Evolutionary conservation across 352 stramenopile species (phyloP).

Genomic region (Pythium dissotocum): DNA sequence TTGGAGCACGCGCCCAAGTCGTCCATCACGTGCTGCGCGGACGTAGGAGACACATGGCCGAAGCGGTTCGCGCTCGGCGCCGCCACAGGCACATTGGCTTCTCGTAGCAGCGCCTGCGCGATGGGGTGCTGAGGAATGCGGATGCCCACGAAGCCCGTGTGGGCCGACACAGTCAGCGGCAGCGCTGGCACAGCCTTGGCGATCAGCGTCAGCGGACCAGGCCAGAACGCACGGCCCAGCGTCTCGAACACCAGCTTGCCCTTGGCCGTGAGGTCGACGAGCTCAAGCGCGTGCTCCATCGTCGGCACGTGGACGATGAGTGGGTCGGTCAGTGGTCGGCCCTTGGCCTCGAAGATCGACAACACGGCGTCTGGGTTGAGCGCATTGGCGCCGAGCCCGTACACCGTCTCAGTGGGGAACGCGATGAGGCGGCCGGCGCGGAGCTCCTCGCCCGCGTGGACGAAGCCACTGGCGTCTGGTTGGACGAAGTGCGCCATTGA

Average conservation of each 20-base stretch:
- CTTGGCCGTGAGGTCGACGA: conserved; percentile 85
- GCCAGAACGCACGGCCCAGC: conserved; percentile 94
- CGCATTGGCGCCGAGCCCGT: conserved; percentile 97
- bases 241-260: conserved; percentile 74
- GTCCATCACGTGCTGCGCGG: conserved; percentile 95
- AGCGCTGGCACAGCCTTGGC: conserved; percentile 87
- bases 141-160: conserved; percentile 97
- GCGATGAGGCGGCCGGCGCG: conserved; percentile 80
- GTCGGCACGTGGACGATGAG: conserved; percentile 98
- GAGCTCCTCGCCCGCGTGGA: conserved; percentile 62
- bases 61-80: conserved; percentile 99
- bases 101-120: conserved; percentile 88
- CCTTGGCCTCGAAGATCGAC: conserved; percentile 97
- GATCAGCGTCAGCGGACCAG: conserved; percentile 97
- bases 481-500: conserved; percentile 53
- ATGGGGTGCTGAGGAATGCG: conserved; percentile 94
- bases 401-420: conserved; percentile 99
- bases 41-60: conserved; percentile 97
- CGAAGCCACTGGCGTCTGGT: conserved; percentile 47
- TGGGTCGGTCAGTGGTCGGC: conserved; percentile 95
- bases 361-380: conserved; percentile 92
- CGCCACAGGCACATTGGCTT: conserved; percentile 93
- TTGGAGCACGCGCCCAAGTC: conserved; percentile 93
- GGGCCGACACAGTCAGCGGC: conserved; percentile 85
- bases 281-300: conserved; percentile 79